Percentiles rank a stretch among this genome's conserved stretches.
These are phyloP conservation scores for Rhodomyrtus tomentosa DNA, from an alignment of 345 rosid genomes.

Conservation along the genomic window DNA sequence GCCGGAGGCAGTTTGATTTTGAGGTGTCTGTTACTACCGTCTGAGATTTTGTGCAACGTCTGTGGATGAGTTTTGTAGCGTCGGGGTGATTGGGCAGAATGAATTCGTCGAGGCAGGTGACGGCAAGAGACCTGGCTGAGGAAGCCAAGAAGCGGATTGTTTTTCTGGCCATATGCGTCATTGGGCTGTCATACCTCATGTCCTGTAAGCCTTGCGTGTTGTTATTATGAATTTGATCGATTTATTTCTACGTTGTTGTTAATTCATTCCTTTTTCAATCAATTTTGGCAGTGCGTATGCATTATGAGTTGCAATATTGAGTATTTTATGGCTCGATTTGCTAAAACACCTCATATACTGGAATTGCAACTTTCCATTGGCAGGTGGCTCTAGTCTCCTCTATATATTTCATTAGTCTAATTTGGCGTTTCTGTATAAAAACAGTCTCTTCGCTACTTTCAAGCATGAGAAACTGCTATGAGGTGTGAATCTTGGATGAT, in stretches of 20 bases:
- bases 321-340: background rate
- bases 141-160: slow-evolving; percentile 95
- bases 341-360: background rate
- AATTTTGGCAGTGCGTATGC: background rate
- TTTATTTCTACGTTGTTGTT: background rate
- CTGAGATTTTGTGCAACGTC: background rate
- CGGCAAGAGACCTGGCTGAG: slow-evolving; percentile 69
- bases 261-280: background rate
- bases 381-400: background rate
- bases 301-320: background rate
- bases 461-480: background rate
- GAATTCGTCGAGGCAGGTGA: slow-evolving; percentile 53
- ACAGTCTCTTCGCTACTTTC: background rate
- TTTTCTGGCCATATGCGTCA: slow-evolving; percentile 68
- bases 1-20: background rate
- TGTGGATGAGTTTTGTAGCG: background rate
- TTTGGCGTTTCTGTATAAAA: background rate
- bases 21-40: background rate
- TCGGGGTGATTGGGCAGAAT: slow-evolving; percentile 10
- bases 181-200: slow-evolving; percentile 89
- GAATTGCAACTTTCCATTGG: background rate
- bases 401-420: background rate
- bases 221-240: background rate
- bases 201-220: slow-evolving; percentile 44
- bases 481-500: background rate